These are phyloP conservation scores for Lentinula aciculospora DNA, from an alignment of 768 basidiomycete species.

Conservation along the genomic window DNA sequence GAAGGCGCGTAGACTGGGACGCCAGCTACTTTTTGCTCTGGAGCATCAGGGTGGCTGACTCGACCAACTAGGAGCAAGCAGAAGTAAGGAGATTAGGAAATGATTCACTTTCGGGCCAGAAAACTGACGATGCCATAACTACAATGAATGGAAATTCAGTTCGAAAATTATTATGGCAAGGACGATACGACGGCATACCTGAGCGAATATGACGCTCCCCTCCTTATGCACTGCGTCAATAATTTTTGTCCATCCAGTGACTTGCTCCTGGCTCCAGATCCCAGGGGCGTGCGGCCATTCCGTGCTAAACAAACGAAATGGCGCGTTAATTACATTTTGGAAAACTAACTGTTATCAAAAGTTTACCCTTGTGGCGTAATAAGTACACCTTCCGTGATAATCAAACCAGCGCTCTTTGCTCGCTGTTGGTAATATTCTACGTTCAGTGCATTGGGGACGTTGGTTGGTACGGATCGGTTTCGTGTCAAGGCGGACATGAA, in stretches of 20 bases:
- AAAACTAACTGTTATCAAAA: no score
- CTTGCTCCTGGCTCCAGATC: slow-evolving; percentile 39
- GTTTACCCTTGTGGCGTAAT: slow-evolving; percentile 36
- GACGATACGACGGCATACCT: slow-evolving; percentile 22
- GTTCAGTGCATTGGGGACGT: slow-evolving; percentile 32
- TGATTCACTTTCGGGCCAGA: background rate
- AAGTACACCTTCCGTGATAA: slow-evolving; percentile 34
- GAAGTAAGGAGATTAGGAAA: background rate
- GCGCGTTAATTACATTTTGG: background rate
- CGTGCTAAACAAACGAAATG: slow-evolving; percentile 22
- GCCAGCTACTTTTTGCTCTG: slow-evolving; percentile 21
- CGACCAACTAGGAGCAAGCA: slow-evolving; percentile 16
- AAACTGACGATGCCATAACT: slow-evolving; percentile 9
- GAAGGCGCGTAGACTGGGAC: slow-evolving; percentile 22
- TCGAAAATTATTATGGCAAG: background rate
- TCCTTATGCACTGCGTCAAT: slow-evolving; percentile 41
- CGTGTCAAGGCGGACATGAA: slow-evolving; percentile 36
- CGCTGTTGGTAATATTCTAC: slow-evolving; percentile 37
- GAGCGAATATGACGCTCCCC: slow-evolving; percentile 37
- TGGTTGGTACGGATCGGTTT: slow-evolving; percentile 28
- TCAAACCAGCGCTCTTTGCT: slow-evolving; percentile 30
- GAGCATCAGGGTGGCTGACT: slow-evolving; percentile 19
- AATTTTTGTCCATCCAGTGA: slow-evolving; percentile 39
- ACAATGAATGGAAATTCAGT: background rate
- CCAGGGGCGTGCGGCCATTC: slow-evolving; percentile 42